These are phyloP conservation scores for Rhynchosporium secalis DNA, from an alignment of 2,329 filamentous ascomycete species.

Conservation along the genomic window DNA sequence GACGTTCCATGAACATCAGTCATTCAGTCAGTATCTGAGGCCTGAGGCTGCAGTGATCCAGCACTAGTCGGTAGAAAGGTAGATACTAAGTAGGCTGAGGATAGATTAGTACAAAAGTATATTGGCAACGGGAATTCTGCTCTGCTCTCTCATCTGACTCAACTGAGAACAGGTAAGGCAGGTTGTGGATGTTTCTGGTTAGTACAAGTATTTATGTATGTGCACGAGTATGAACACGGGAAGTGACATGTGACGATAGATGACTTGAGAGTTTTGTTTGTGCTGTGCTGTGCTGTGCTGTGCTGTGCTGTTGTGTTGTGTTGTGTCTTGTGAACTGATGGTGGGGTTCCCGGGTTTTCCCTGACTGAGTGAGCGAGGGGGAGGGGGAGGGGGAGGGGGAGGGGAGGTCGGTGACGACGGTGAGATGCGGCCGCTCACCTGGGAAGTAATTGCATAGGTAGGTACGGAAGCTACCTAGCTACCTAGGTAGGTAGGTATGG, in stretches of 20 bases:
- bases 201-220: background rate
- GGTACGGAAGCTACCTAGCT: too few relatives aligned
- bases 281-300: background rate
- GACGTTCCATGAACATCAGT: constrained; percentile 7
- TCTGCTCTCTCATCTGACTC: background rate
- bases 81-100: too few relatives aligned
- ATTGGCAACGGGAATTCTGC: constrained; percentile 1
- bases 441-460: too few relatives aligned
- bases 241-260: background rate
- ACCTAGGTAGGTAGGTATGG: too few relatives aligned
- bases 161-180: background rate
- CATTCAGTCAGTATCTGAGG: background rate
- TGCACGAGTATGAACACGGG: background rate
- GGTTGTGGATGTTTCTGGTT: background rate
- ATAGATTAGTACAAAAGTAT: background rate
- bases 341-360: background rate
- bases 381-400: background rate
- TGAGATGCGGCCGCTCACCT: constrained; percentile 3
- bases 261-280: background rate
- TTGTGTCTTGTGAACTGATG: background rate
- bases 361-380: background rate
- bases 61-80: too few relatives aligned
- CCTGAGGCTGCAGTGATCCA: background rate
- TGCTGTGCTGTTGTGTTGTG: background rate
- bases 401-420: background rate